phyloP scores from a whole-genome alignment of 2,329 filamentous ascomycete species.

The Clarireedia hainanense region DNA sequence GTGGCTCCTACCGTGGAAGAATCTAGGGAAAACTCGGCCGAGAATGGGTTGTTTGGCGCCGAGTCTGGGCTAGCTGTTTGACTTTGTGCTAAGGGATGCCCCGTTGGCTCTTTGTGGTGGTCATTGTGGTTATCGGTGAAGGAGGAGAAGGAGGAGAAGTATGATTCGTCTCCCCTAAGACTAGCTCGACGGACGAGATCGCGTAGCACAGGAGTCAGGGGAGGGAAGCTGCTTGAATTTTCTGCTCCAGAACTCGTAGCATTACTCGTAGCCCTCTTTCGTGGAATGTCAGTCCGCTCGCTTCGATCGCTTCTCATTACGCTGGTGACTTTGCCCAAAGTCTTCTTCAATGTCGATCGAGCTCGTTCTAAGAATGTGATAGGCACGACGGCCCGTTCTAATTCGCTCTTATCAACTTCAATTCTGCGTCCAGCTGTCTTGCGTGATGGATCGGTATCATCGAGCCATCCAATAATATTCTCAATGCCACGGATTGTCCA shows the following conservation, averaged over 20 bases:
- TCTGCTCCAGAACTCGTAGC: constrained; percentile 57
- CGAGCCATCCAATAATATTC: constrained; percentile 76
- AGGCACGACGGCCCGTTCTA: constrained; percentile 83
- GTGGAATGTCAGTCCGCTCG: constrained; percentile 37
- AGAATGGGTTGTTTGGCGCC: constrained; percentile 26
- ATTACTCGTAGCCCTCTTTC: constrained; percentile 52
- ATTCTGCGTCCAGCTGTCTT: constrained; percentile 77
- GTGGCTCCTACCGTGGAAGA: constrained; percentile 34
- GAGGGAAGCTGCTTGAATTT: constrained; percentile 31
- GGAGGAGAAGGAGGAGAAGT: constrained; percentile 40
- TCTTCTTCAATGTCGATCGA: constrained; percentile 66
- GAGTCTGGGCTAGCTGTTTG: constrained; percentile 58
- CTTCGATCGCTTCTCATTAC: constrained; percentile 40
- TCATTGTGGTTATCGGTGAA: constrained; percentile 14
- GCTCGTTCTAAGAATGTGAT: constrained; percentile 82
- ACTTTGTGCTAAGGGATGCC: constrained; percentile 71
- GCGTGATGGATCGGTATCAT: constrained; percentile 80
- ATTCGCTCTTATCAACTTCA: constrained; percentile 83
- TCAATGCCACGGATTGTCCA: constrained; percentile 79
- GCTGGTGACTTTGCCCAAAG: constrained; percentile 52
- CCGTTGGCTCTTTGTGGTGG: constrained; percentile 37
- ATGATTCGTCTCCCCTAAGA: constrained; percentile 48
- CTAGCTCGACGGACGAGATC: constrained; percentile 43
- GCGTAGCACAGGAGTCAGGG: constrained; percentile 29
- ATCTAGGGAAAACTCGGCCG: constrained; percentile 30